A percentile compares a stretch with the other conserved stretches of the same genome.
phyloP scores from a whole-genome alignment of 73 alveolate species.

The Symbiodinium pilosum region DNA sequence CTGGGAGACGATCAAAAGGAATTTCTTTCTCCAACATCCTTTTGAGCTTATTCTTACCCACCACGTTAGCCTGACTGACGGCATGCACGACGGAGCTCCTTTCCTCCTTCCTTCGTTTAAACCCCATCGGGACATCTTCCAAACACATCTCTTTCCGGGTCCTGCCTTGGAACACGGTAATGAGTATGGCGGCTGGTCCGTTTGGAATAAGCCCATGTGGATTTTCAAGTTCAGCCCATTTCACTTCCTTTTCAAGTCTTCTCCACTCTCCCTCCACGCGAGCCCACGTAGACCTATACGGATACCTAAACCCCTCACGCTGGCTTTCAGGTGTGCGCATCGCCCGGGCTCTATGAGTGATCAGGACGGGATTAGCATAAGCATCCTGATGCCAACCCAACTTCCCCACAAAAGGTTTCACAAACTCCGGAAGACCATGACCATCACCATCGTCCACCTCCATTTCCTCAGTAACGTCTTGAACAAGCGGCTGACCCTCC shows the following conservation, averaged over 20 bases:
- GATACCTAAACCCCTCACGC: neutral
- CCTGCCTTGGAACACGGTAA: neutral
- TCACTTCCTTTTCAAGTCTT: neutral
- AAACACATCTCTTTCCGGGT: neutral
- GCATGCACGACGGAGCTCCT: neutral
- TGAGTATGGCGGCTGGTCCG: neutral
- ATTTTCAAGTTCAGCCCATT: neutral
- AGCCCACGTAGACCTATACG: neutral
- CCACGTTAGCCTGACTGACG: neutral
- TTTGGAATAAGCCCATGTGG: neutral
- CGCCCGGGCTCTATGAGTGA: neutral
- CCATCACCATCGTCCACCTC: neutral
- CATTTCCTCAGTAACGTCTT: neutral
- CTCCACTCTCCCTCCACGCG: neutral
- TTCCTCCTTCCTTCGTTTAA: neutral
- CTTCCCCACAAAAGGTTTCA: too few species aligned
- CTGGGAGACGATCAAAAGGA: neutral
- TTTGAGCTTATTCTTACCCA: neutral
- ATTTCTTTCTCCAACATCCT: conserved; percentile 27
- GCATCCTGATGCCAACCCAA: neutral
- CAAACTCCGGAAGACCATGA: neutral
- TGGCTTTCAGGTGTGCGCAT: neutral
- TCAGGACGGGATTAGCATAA: neutral
- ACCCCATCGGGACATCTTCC: neutral
- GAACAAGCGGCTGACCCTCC: neutral